These are phyloP conservation scores for Glaciozyma antarctica DNA, from an alignment of 768 basidiomycete genomes.

Conservation along the genomic window DNA sequence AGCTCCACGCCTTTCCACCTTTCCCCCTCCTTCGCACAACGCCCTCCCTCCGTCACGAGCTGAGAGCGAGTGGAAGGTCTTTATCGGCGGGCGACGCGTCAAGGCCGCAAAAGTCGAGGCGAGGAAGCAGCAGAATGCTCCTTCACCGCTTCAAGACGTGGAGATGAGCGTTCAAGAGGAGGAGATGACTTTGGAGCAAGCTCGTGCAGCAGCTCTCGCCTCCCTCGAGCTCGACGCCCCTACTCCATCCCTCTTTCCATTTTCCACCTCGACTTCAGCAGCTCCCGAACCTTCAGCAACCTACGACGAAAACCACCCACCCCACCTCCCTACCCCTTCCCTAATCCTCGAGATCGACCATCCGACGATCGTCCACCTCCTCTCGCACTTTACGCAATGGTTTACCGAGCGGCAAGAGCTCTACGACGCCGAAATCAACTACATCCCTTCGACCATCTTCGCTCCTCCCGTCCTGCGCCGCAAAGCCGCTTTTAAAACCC, in stretches of 20 bases:
- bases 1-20: not conserved
- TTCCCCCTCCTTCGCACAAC: not conserved
- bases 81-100: slow-evolving; percentile 22
- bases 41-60: slow-evolving; percentile 8
- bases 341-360: slow-evolving; percentile 50
- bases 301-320: slow-evolving; percentile 44
- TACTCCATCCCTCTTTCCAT: not conserved
- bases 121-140: not conserved
- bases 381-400: slow-evolving; percentile 24
- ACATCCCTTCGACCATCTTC: slow-evolving; percentile 28
- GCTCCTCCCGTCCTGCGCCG: slow-evolving; percentile 17
- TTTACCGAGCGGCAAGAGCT: slow-evolving; percentile 11
- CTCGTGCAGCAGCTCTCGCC: slow-evolving; percentile 19
- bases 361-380: slow-evolving; percentile 12
- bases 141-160: not conserved
- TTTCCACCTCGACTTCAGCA: not conserved
- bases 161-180: too few relatives aligned
- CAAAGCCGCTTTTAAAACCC: not conserved
- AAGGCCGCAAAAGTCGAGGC: not conserved
- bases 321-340: slow-evolving; percentile 36
- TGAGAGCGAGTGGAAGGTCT: slow-evolving; percentile 19
- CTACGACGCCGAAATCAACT: slow-evolving; percentile 11
- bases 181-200: slow-evolving; percentile 12
- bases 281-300: not conserved
- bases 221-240: slow-evolving; percentile 17